Conservation (phyloP, 805 yeast species). For the Isabelozyma heimii region DNA sequence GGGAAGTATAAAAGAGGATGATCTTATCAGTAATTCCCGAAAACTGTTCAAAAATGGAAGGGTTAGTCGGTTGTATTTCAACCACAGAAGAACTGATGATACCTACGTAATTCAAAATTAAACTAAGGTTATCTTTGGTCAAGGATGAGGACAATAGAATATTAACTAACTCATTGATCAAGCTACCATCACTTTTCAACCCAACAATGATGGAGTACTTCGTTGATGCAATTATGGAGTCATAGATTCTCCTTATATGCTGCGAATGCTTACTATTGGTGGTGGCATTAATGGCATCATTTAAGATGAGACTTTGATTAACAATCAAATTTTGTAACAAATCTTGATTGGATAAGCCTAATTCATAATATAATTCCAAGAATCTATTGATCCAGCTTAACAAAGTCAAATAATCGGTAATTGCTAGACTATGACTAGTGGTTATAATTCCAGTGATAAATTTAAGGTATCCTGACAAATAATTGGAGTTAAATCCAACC, state of each 20-base stretch:
- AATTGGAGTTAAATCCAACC: constrained; percentile 25
- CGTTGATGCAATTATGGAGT: constrained; percentile 28
- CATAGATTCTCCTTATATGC: constrained; percentile 20
- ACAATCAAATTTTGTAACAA: constrained; percentile 16
- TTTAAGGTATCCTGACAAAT: constrained; percentile 32
- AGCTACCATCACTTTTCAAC: not conserved
- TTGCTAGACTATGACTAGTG: constrained; percentile 38
- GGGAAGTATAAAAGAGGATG: constrained; percentile 27
- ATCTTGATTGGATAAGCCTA: not conserved
- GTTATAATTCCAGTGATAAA: constrained; percentile 34
- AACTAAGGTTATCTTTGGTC: not conserved
- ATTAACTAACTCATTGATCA: not conserved
- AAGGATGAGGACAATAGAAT: not conserved
- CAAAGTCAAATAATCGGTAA: constrained; percentile 54
- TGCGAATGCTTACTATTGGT: not conserved
- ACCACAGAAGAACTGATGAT: constrained; percentile 5
- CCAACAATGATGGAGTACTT: constrained; percentile 15
- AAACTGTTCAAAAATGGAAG: constrained; percentile 21
- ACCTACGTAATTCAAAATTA: constrained; percentile 1
- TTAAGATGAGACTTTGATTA: constrained; percentile 37
- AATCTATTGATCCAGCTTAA: constrained; percentile 55
- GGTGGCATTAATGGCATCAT: constrained; percentile 12
- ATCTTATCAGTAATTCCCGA: constrained; percentile 17
- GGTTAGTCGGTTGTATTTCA: constrained; percentile 11
- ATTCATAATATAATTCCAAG: constrained; percentile 7